Conservation (phyloP, 1,139 yeast species). For the Yamadazyma taylorii region DNA sequence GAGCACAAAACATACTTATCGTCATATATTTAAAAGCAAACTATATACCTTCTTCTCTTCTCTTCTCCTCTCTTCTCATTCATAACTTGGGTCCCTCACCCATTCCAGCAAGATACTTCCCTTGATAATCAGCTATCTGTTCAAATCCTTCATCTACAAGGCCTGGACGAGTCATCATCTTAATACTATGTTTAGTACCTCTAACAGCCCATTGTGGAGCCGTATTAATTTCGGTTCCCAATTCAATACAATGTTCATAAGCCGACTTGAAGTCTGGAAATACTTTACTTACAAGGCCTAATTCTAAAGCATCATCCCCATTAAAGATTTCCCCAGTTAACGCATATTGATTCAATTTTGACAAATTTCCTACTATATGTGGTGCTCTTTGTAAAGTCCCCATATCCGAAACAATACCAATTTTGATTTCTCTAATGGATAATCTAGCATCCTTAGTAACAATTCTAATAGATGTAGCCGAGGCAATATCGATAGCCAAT, state of each 20-base stretch:
- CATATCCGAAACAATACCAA: constrained; percentile 80
- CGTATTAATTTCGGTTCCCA: constrained; percentile 52
- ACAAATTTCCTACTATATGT: constrained; percentile 51
- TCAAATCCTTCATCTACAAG: constrained; percentile 49
- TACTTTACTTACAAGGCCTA: constrained; percentile 56
- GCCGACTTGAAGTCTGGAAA: constrained; percentile 51
- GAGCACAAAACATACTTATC: too few relatives aligned
- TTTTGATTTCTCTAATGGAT: constrained; percentile 67
- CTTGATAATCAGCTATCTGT: constrained; percentile 55
- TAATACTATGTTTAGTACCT: constrained; percentile 64
- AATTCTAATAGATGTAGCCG: constrained; percentile 59
- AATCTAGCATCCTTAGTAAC: constrained; percentile 54
- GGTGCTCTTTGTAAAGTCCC: constrained; percentile 76
- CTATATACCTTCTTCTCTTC: too few relatives aligned
- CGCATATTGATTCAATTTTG: constrained; percentile 61
- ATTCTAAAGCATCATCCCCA: constrained; percentile 53
- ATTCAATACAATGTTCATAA: constrained; percentile 44
- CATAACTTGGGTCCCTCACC: constrained; percentile 7
- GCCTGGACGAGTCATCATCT: constrained; percentile 50
- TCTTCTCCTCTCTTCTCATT: too few relatives aligned
- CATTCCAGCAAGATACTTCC: constrained; percentile 35
- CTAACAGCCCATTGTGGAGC: constrained; percentile 60
- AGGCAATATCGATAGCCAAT: constrained; percentile 65
- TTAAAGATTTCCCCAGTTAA: constrained; percentile 61
- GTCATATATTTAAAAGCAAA: too few relatives aligned